These are phyloP conservation scores for Imleria badia DNA, from an alignment of 768 basidiomycete species.

Conservation along the genomic window DNA sequence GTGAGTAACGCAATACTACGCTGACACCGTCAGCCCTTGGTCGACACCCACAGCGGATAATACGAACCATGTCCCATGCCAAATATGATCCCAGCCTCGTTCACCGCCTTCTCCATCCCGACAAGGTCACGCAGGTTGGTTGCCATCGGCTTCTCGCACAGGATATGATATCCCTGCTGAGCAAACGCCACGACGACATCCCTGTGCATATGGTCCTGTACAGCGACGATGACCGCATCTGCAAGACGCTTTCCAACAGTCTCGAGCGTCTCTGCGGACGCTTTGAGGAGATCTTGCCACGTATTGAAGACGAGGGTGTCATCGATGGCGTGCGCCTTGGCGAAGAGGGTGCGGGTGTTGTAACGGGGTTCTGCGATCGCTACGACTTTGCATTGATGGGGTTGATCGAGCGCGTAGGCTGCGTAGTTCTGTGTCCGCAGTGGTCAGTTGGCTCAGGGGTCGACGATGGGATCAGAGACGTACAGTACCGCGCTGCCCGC, in stretches of 20 bases:
- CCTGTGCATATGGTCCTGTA: constrained; percentile 78
- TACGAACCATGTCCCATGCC: constrained; percentile 81
- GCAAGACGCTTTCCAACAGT: constrained; percentile 70
- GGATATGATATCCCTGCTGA: constrained; percentile 80
- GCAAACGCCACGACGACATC: constrained; percentile 76
- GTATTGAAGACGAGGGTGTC: constrained; percentile 65
- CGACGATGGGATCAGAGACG: neutral
- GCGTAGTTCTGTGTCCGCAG: constrained; percentile 53
- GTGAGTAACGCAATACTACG: constrained; percentile 83
- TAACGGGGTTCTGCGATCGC: constrained; percentile 83
- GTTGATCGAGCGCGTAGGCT: constrained; percentile 55
- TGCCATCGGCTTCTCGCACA: constrained; percentile 94
- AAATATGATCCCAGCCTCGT: constrained; percentile 70
- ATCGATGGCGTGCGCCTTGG: constrained; percentile 57
- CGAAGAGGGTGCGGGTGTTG: constrained; percentile 59
- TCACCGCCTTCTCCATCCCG: constrained; percentile 70
- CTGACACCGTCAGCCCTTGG: neutral
- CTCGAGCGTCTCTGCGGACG: constrained; percentile 64
- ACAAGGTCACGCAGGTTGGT: constrained; percentile 71
- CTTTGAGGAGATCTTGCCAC: constrained; percentile 69
- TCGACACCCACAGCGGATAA: neutral
- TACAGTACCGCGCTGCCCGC: constrained; percentile 81
- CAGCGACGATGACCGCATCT: constrained; percentile 78
- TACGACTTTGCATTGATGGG: constrained; percentile 70
- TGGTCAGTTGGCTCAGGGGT: neutral